Conservation (phyloP, 31 red algal genomes). For the Odonthalia washingtoniensis region DNA sequence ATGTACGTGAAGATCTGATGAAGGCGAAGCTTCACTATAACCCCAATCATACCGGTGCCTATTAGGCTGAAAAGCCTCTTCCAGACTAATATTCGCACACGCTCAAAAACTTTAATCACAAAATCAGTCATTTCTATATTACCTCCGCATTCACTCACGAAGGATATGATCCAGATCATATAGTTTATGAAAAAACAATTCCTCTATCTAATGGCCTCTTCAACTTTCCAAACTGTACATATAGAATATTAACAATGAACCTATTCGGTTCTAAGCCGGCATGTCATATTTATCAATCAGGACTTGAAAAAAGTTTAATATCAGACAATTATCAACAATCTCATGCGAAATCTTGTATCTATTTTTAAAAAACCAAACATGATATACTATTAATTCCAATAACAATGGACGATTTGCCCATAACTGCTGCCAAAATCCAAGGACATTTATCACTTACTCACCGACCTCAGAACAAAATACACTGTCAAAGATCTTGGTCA, state of each 20-base stretch:
- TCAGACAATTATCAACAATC: slow-evolving; percentile 11
- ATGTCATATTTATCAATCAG: not conserved
- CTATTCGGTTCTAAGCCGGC: slow-evolving; percentile 12
- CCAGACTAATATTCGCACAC: not conserved
- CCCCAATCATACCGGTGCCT: slow-evolving; percentile 6
- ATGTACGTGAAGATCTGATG: slow-evolving; percentile 39
- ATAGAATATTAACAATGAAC: not conserved
- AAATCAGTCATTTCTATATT: slow-evolving; percentile 28
- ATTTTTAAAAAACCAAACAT: not conserved
- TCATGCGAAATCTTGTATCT: not conserved
- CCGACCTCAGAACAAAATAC: not conserved
- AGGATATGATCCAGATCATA: too few species aligned
- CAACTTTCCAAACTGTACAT: not conserved
- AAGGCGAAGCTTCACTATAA: too few species aligned
- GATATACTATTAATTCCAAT: not conserved
- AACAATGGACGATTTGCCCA: slow-evolving; percentile 20
- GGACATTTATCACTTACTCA: not conserved
- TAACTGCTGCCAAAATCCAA: not conserved
- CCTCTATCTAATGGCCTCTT: slow-evolving; percentile 20
- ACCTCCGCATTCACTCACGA: slow-evolving; percentile 34
- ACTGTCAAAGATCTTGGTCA: not conserved
- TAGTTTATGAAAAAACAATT: not conserved
- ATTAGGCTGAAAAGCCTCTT: slow-evolving; percentile 26
- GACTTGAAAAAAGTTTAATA: not conserved
- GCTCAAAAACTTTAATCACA: not conserved